Evolutionary conservation across 2,329 filamentous ascomycete species (phyloP).

Genomic region (Gremmenia infestans): DNA sequence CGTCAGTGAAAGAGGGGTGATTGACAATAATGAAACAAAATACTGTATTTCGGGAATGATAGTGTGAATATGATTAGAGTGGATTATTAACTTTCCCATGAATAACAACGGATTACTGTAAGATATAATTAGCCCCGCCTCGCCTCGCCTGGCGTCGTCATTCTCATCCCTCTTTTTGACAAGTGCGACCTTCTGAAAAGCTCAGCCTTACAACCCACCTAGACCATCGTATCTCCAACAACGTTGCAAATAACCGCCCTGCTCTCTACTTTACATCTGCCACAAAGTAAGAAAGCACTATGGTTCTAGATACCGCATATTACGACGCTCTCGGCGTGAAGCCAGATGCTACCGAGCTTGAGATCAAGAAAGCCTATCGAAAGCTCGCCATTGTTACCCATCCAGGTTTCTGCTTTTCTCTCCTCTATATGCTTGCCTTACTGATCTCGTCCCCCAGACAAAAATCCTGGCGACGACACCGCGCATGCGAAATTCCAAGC

Average conservation of each 20-base stretch:
- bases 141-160: conserved; percentile 13
- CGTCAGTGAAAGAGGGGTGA: too few relatives aligned
- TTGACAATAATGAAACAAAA: too few relatives aligned
- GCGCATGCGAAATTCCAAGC: conserved; percentile 93
- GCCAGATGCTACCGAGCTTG: conserved; percentile 79
- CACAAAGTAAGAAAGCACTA: conserved; percentile 4
- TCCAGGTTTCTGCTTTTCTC: conserved; percentile 25
- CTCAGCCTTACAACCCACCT: conserved; percentile 7
- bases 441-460: conserved; percentile 54
- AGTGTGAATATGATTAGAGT: background rate
- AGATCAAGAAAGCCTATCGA: conserved; percentile 96
- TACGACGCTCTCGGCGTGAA: conserved; percentile 75
- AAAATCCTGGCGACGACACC: conserved; percentile 93
- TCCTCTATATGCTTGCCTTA: background rate
- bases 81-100: too few relatives aligned
- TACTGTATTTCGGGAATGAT: background rate
- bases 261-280: background rate
- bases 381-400: conserved; percentile 93
- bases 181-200: conserved; percentile 5
- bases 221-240: background rate
- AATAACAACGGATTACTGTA: background rate
- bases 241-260: background rate
- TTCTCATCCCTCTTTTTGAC: conserved; percentile 10
- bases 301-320: conserved; percentile 32
- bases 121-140: conserved; percentile 11